Conservation (phyloP, 768 basidiomycete genomes). For the Mycena polygramma region DNA sequence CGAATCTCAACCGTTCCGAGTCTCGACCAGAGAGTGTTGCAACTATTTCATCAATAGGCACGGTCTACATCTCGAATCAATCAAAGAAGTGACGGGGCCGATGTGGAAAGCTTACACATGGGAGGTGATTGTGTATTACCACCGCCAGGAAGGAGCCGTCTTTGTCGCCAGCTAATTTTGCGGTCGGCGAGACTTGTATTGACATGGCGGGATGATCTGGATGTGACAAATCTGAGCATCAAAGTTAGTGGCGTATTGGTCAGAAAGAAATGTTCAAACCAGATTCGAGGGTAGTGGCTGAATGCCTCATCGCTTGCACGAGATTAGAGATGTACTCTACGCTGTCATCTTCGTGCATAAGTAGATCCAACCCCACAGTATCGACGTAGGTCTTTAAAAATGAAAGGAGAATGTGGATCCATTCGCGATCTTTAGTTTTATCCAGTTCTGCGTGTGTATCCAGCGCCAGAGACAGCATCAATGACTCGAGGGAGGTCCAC, state of each 20-base stretch:
- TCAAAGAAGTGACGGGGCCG: constrained; percentile 18
- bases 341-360: constrained; percentile 67
- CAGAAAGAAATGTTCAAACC: constrained; percentile 52
- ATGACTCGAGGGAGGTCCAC: constrained; percentile 85
- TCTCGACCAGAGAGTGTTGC: constrained; percentile 75
- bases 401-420: constrained; percentile 83
- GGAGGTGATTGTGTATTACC: constrained; percentile 73
- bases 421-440: constrained; percentile 77
- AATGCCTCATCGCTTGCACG: constrained; percentile 60
- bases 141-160: constrained; percentile 78
- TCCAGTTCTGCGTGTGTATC: constrained; percentile 72
- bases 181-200: constrained; percentile 61
- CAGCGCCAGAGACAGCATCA: constrained; percentile 82
- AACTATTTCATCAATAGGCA: constrained; percentile 73
- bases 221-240: constrained; percentile 69
- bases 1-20: constrained; percentile 71
- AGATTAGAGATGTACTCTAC: constrained; percentile 65
- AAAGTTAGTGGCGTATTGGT: constrained; percentile 14
- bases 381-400: constrained; percentile 81
- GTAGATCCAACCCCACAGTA: constrained; percentile 63
- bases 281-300: constrained; percentile 65
- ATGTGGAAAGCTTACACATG: constrained; percentile 67
- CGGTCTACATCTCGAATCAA: constrained; percentile 54
- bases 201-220: constrained; percentile 79
- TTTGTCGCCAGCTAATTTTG: constrained; percentile 65